Base-by-base conservation (phyloP, 352 stramenopile genomes). In the Phytophthora hibernalis region DNA sequence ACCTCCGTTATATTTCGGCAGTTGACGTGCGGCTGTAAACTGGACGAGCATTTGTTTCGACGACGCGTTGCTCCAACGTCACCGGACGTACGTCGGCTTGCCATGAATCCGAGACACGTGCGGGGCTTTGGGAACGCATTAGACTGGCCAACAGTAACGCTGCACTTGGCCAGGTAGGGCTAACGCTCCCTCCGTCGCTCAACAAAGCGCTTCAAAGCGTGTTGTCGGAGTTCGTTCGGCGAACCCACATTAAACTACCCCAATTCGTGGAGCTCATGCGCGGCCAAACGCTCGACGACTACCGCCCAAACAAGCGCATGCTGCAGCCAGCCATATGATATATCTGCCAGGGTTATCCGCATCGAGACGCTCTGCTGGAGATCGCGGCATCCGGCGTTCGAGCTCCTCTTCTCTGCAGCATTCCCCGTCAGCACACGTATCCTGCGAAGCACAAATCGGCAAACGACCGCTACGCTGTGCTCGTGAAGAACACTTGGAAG, bases 151-250 rank as follows among this genome's bases (percentile, higher is more conserved):
- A 42, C 21, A 62, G 45, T 11, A 35, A 54, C 13, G 30, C 30
- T 2, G 54, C 54, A 1, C 20, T 54, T 1, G 7, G 28, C 3
- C 1, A 20, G 2, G 53, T 52, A 26, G 53, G 24, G 11, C 40
- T 61, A 0, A 3, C 15, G 5, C 12, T 48, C 8, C 54, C 43
- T 12, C 2, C 7, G 0, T 48, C 58, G 18, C 28, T 68, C 1
- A 52, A 53, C 43, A 68, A 61, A 24, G 21, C 21, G n/a, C 52
- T 61, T 5, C 61, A 69, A 44, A 24, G n/a, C 13, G 54, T 54
- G 0, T 20, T 74, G 0, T 69, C 59, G 0, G 59, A 69, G 10
- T 74, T 62, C 5, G 54, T 54, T 2, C 24, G 65, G 0, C 45
- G 42, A 0, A 51, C 48, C 0, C 6, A 37, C 3, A 61, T 65